Conservation (phyloP, 2,329 filamentous ascomycete genomes). For the Aspergillus cejpii region DNA sequence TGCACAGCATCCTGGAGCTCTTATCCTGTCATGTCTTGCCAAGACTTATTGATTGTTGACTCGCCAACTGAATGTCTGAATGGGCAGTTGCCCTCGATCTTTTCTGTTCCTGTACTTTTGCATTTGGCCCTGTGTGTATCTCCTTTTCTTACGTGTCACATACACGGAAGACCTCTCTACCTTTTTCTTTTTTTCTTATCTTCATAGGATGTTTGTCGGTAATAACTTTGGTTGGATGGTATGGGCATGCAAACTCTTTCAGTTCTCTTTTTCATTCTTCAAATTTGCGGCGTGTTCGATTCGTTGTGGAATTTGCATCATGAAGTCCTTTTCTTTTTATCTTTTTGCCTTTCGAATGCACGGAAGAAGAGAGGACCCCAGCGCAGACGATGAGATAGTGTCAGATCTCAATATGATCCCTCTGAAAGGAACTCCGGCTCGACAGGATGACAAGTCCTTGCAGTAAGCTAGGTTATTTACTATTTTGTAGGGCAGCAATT, state of each 20-base stretch:
- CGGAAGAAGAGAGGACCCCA: background rate
- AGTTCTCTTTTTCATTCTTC: conserved; percentile 1
- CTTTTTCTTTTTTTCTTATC: background rate
- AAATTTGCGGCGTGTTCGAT: background rate
- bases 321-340: background rate
- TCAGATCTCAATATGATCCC: background rate
- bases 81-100: background rate
- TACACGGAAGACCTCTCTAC: background rate
- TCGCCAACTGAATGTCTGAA: conserved; percentile 2
- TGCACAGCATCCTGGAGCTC: conserved; percentile 2
- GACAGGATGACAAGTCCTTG: background rate
- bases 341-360: conserved; percentile 1
- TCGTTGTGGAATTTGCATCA: background rate
- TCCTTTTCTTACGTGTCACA: background rate
- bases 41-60: conserved; percentile 1
- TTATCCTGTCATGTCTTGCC: conserved; percentile 2
- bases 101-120: conserved; percentile 3
- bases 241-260: conserved; percentile 3
- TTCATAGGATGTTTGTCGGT: background rate
- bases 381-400: background rate
- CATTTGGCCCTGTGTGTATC: conserved; percentile 5
- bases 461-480: background rate
- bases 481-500: no score
- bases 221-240: conserved; percentile 4
- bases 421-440: background rate